Conservation (phyloP, 1,284 basidiomycete genomes). For the Sporisorium graminicola region DNA sequence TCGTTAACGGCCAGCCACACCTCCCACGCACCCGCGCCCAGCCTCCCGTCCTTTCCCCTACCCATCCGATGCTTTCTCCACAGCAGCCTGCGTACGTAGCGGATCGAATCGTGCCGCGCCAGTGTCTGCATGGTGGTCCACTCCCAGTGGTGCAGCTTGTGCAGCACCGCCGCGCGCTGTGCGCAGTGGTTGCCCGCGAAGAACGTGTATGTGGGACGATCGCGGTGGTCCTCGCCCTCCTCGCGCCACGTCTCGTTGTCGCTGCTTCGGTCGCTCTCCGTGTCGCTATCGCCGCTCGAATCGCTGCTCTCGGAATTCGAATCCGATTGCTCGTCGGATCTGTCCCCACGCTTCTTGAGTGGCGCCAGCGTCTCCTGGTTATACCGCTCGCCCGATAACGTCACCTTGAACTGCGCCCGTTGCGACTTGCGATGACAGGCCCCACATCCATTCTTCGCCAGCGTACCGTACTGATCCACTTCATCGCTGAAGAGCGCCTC, state of each 20-base stretch:
- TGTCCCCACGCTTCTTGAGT: neutral
- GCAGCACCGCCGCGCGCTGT: slow-evolving; percentile 33
- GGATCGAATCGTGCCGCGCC: slow-evolving; percentile 32
- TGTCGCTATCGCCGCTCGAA: slow-evolving; percentile 10
- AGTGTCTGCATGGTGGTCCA: slow-evolving; percentile 44
- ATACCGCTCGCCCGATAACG: slow-evolving; percentile 35
- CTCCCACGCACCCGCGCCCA: slow-evolving; percentile 32
- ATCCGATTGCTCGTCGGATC: neutral
- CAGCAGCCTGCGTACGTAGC: slow-evolving; percentile 24
- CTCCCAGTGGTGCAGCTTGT: slow-evolving; percentile 54
- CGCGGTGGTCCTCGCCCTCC: slow-evolving; percentile 5
- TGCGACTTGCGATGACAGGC: slow-evolving; percentile 45
- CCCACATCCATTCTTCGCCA: slow-evolving; percentile 42
- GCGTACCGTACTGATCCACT: slow-evolving; percentile 23
- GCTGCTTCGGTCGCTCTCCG: slow-evolving; percentile 17
- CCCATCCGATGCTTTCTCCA: slow-evolving; percentile 19
- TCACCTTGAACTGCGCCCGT: slow-evolving; percentile 25
- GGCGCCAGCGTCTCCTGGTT: slow-evolving; percentile 37
- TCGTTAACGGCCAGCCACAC: slow-evolving; percentile 31
- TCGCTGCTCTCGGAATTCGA: neutral
- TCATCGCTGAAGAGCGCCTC: slow-evolving; percentile 38
- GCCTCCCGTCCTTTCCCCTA: slow-evolving; percentile 24
- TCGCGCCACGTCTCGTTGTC: slow-evolving; percentile 39
- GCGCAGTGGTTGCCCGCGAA: slow-evolving; percentile 45
- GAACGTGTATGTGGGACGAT: slow-evolving; percentile 20